Conservation (phyloP, 2,329 filamentous ascomycete genomes). For the Pseudonectria foliicola region DNA sequence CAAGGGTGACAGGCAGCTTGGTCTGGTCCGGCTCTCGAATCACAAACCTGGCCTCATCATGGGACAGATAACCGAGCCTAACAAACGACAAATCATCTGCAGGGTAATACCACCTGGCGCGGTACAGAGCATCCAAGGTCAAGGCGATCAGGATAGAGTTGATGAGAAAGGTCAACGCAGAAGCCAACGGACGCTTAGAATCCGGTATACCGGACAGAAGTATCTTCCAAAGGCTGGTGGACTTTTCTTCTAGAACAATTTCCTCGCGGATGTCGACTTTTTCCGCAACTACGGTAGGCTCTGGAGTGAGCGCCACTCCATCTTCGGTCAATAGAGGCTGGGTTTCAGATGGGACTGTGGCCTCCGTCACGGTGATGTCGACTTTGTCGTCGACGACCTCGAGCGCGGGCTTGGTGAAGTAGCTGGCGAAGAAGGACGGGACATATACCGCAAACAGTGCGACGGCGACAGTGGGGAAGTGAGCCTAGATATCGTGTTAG, state of each 20-base stretch:
- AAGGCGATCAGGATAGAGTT: constrained; percentile 65
- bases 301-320: constrained; percentile 21
- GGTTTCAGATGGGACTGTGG: constrained; percentile 23
- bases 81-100: constrained; percentile 75
- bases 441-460: constrained; percentile 60
- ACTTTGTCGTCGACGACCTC: constrained; percentile 55
- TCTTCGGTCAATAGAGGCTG: constrained; percentile 24
- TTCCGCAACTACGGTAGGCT: constrained; percentile 32
- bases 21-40: constrained; percentile 74
- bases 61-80: constrained; percentile 79
- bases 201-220: constrained; percentile 72
- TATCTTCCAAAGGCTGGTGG: constrained; percentile 52
- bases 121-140: constrained; percentile 70
- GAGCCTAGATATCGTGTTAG: constrained; percentile 20
- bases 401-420: constrained; percentile 48
- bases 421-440: constrained; percentile 54
- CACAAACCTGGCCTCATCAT: constrained; percentile 70
- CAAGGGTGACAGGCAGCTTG: constrained; percentile 69
- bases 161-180: constrained; percentile 60
- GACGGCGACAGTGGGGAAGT: constrained; percentile 47
- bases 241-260: constrained; percentile 50
- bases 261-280: constrained; percentile 59
- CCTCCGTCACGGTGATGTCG: constrained; percentile 47
- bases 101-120: constrained; percentile 62
- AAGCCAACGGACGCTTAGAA: constrained; percentile 58